Evolutionary conservation across 2,329 filamentous ascomycete genomes (phyloP).

Genomic region (Chrysosphaeria jannelii): DNA sequence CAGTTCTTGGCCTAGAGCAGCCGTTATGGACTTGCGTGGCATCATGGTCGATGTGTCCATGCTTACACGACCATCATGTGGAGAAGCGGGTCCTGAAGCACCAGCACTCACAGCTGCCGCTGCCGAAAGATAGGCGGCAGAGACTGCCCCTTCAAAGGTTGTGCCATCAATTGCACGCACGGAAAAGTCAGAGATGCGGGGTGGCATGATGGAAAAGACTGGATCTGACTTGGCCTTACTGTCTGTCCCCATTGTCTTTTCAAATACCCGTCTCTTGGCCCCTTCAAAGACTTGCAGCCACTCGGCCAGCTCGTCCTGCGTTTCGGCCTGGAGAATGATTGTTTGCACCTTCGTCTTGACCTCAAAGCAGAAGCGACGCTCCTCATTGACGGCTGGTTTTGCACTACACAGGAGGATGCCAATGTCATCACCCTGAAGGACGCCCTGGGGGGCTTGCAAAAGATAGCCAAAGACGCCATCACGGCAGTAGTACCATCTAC

Average conservation of each 20-base stretch:
- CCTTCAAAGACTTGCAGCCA: conserved; percentile 88
- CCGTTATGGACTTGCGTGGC: conserved; percentile 25
- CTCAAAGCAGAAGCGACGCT: conserved; percentile 89
- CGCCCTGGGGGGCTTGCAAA: conserved; percentile 54
- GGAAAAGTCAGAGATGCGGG: conserved; percentile 70
- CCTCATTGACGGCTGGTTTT: conserved; percentile 70
- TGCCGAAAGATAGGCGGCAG: conserved; percentile 21
- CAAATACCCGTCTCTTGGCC: conserved; percentile 74
- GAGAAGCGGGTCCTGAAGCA: conserved; percentile 16
- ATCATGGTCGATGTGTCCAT: conserved; percentile 28
- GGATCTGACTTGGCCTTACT: conserved; percentile 24
- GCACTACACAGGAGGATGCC: conserved; percentile 83
- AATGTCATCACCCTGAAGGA: conserved; percentile 87
- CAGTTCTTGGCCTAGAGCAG: conserved; percentile 18
- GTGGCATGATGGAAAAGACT: conserved; percentile 77
- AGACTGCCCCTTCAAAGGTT: conserved; percentile 4
- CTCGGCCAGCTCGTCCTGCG: conserved; percentile 67
- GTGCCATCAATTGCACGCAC: conserved; percentile 29
- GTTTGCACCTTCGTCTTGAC: conserved; percentile 92
- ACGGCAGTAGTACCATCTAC: conserved; percentile 86
- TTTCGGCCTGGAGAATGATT: conserved; percentile 74
- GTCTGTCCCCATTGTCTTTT: conserved; percentile 30
- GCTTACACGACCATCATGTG: conserved; percentile 41
- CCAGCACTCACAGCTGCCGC: conserved; percentile 32
- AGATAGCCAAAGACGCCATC: conserved; percentile 92